Evolutionary conservation across 371 early-diverging fungal species (phyloP), one percentile per base, ranked within the genome.

Genomic region (Phascolomyces articulosus): DNA sequence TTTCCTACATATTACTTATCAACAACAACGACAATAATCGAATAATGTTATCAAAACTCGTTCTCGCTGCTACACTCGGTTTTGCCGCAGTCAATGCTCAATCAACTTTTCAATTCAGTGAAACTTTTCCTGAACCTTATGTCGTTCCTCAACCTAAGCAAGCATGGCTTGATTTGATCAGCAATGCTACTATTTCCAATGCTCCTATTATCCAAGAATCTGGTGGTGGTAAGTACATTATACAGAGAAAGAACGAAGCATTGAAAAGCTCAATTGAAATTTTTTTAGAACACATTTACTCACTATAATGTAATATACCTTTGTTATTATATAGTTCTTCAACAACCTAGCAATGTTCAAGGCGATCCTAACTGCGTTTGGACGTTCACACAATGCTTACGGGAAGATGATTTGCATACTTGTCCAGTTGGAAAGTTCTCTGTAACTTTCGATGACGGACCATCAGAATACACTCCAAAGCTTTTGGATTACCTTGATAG

Each of bases 361-460:
- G 55, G 60, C 28, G 82, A 82, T 62, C 69, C 77, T 29, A 69
- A 81, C 57, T 86, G 87, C 59, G 81, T 79, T 70, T 86, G 87
- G 87, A 82, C 84, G 2, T 83, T 80, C 57, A 68, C 83, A 15
- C 76, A 80, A 20, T 86, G 87, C 62, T 58, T 68, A 55, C 77
- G 77, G 26, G 65, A 71, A 10, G 78, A 77, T 16, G 85, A 84
- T 64, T 72, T 86, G 28, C 69, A 75, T 38, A 63, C 78, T 18
- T 86, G 87, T 65, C 87, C 85, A n/a, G n/a, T n/a, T n/a, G n/a
- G n/a, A n/a, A n/a, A n/a, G n/a, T n/a, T n/a, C n/a, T n/a, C n/a
- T n/a, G n/a, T n/a, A n/a, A 82, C 85, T 0, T 75, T 63, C 44
- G 80, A 73, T 58, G 83, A 79, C 48, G 80, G 78, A 26, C 80